A percentile compares a stretch with the other conserved stretches of the same genome.
phyloP scores from a whole-genome alignment of 2,329 filamentous ascomycete species.

The Trichophyton benhamiae region DNA sequence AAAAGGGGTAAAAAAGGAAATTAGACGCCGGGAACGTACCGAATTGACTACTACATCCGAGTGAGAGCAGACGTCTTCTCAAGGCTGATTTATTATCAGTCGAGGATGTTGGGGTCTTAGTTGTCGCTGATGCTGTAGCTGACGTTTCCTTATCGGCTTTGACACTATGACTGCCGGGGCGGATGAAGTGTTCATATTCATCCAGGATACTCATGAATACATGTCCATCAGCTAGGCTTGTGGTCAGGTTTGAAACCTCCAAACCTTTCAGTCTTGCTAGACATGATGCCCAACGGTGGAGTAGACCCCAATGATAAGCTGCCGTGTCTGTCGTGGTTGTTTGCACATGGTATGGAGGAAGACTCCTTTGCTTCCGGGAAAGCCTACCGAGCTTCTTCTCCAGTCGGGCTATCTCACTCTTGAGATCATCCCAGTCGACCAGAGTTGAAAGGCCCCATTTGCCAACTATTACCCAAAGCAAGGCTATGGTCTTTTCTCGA shows the following conservation, averaged over 20 bases:
- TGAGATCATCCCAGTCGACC: slow-evolving; percentile 44
- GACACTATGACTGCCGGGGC: not conserved
- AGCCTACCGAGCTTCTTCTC: not conserved
- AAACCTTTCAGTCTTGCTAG: slow-evolving; percentile 38
- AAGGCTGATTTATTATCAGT: slow-evolving; percentile 13
- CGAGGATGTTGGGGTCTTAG: not conserved
- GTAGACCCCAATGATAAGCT: slow-evolving; percentile 26
- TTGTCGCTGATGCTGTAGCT: not conserved
- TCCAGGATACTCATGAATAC: slow-evolving; percentile 46
- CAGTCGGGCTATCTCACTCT: slow-evolving; percentile 34
- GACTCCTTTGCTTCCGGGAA: slow-evolving; percentile 14
- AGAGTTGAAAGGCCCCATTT: slow-evolving; percentile 43
- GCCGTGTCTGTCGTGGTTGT: slow-evolving; percentile 20
- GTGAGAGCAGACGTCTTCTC: slow-evolving; percentile 23
- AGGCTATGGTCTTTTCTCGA: slow-evolving; percentile 49
- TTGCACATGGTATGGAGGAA: slow-evolving; percentile 14
- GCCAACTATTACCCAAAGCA: slow-evolving; percentile 49
- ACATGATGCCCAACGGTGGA: slow-evolving; percentile 45
- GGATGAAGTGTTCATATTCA: slow-evolving; percentile 35
- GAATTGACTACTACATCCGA: slow-evolving; percentile 35
- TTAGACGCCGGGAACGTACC: slow-evolving; percentile 20
- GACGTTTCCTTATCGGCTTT: not conserved
- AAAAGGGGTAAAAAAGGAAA: not conserved
- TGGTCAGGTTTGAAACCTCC: slow-evolving; percentile 43
- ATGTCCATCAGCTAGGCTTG: slow-evolving; percentile 44